These are phyloP conservation scores for Nothomitra cinnamomea DNA, from an alignment of 2,329 filamentous ascomycete species.

Conservation along the genomic window DNA sequence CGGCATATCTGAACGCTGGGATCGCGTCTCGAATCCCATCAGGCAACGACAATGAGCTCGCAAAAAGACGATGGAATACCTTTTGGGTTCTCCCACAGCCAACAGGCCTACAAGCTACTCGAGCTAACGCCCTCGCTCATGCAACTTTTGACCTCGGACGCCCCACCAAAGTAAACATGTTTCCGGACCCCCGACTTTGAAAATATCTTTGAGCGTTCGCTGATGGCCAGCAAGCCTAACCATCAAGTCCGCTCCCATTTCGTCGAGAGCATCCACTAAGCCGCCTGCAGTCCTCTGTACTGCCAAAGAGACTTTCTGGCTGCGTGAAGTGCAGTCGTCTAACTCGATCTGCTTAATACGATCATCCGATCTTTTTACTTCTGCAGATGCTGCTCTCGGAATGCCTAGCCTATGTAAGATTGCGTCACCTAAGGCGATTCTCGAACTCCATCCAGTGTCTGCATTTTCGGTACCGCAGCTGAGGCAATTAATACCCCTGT, in stretches of 20 bases:
- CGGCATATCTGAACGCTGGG: no score
- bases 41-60: conserved; percentile 25
- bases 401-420: conserved; percentile 20
- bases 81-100: conserved; percentile 26
- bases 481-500: background rate
- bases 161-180: conserved; percentile 23
- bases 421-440: conserved; percentile 27
- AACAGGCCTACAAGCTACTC: conserved; percentile 39
- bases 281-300: conserved; percentile 42
- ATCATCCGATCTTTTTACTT: background rate
- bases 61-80: conserved; percentile 24
- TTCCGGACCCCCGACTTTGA: background rate
- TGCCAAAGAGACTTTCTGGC: conserved; percentile 35
- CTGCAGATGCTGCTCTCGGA: background rate
- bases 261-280: conserved; percentile 10
- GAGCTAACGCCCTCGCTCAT: conserved; percentile 42
- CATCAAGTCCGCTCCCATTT: background rate
- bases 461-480: conserved; percentile 3
- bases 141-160: conserved; percentile 32
- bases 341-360: conserved; percentile 31
- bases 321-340: conserved; percentile 48
- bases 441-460: conserved; percentile 24
- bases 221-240: conserved; percentile 1
- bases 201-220: background rate
- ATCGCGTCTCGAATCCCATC: no score